Evolutionary conservation across 805 yeast genomes (phyloP), one percentile per base, ranked within the genome.

Genomic region (Suhomyces faveliae): DNA sequence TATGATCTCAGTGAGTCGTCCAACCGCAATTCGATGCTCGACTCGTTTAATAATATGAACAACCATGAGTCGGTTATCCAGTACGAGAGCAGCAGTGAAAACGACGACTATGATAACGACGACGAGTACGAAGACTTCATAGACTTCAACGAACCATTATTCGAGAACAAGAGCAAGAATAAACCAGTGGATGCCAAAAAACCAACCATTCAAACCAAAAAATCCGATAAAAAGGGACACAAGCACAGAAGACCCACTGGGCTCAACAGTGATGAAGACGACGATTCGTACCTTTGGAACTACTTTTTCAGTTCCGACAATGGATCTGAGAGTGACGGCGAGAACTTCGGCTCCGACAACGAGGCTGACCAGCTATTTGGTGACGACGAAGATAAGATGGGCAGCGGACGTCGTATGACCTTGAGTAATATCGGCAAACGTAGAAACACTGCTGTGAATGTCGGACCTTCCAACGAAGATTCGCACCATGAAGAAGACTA

Each of bases 261-360:
- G 5, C 53, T 61, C n/a, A 60, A 56, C 25, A 62, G 67, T 43
- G 73, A 71, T 40, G 81, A 78, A 35, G 84, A 80, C 22, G 90
- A 84, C 60, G 91, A 86, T 58, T 75, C 86, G 3, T 83, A 85
- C 57, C 68, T 87, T 35, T 81, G 90, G 84, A 84, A 84, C 60
- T 86, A 87, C 63, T 84, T 87, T 55, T 84, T 87, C 58, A 70
- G 75, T 47, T 64, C 73, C 1, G 76, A 71, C 50, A 64, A 66
- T 35, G 70, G 66, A 17, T 62, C 67, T 12, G 56, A 58, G n/a
- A 51, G 46, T 15, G 29, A 19, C n/a, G 43, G 43, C 13, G 43
- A 41, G 29, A 23, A 40, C 9, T 21, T 21, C 13, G 35, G 13
- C 17, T 9, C 40, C n/a, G 39, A 43, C n/a, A 23, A 43, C n/a